Evolutionary conservation across 2,329 filamentous ascomycete species (phyloP), one percentile per base, ranked within the genome.

Genomic region (Ophiostoma triangulosporum): DNA sequence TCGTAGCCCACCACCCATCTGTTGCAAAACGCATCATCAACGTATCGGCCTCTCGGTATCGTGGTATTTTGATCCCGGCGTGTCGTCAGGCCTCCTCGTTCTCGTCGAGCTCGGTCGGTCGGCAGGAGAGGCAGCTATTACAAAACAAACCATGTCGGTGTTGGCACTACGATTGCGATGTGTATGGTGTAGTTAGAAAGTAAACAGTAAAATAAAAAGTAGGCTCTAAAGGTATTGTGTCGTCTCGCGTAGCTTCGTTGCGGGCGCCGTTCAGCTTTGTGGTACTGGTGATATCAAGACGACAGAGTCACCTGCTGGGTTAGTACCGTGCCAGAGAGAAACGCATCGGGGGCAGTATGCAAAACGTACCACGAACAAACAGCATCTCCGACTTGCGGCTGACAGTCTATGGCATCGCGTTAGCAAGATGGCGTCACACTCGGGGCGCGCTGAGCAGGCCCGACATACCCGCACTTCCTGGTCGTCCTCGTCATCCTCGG

Each of bases 311-410:
- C 59, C 59, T 60, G 22, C 6, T 17, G 3, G 6, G 27, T 48
- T n/a, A 46, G 20, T 33, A 8, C 14, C 31, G 32, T 14, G 3
- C 6, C 6, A 14, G 7, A 27, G n/a, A n/a, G 9, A 17, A n/a
- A 17, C 4, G 15, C 31, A 15, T 2, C 17, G 22, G 9, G 1
- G 38, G 4, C 6, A 36, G n/a, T 22, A 33, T 11, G n/a, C 14
- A 12, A 6, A n/a, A 68, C 77, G 58, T 71, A 91, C 90, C 91
- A 86, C 93, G 77, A 55, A 98, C 91, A 67, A 98, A 98, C 20
- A 98, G 73, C 93, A 98, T 98, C 67, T 97, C 93, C 43, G 89
- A 94, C 69, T 96, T 94, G 71, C 95, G 95, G 72, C 91, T 95
- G 58, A 93, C 81, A 14, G 90, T 95, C 86, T 95, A 14, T 26